Conservation (phyloP, 1,284 basidiomycete genomes). For the Naganishia sp. region DNA sequence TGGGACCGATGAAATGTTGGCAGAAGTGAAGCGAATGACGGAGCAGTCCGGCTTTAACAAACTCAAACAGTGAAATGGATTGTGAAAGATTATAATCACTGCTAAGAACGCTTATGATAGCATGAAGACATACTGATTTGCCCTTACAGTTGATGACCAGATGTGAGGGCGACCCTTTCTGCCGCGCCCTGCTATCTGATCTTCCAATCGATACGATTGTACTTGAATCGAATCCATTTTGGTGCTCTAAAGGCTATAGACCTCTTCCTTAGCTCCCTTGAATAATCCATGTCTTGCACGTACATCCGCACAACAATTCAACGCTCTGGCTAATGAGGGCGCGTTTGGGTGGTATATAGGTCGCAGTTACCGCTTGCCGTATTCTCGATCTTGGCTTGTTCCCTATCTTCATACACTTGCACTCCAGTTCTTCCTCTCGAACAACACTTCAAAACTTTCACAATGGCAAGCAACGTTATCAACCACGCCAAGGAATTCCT, state of each 20-base stretch:
- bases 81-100: too few relatives aligned
- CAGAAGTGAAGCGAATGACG: constrained; percentile 29
- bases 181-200: too few relatives aligned
- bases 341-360: constrained; percentile 1
- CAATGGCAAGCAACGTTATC: constrained; percentile 41
- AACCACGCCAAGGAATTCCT: constrained; percentile 35
- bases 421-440: constrained; percentile 23
- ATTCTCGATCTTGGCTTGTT: neutral
- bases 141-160: too few relatives aligned
- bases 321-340: too few relatives aligned
- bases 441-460: constrained; percentile 34
- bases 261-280: too few relatives aligned
- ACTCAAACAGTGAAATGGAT: constrained; percentile 1
- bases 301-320: too few relatives aligned
- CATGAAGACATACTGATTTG: too few relatives aligned
- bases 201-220: too few relatives aligned
- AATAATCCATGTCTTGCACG: too few relatives aligned
- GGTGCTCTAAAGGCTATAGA: too few relatives aligned
- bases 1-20: constrained; percentile 21
- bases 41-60: constrained; percentile 22
- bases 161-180: too few relatives aligned
- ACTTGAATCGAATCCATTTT: too few relatives aligned
- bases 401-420: neutral
- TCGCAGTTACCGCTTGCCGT: neutral
- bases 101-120: neutral